Conservation (phyloP, 2,329 filamentous ascomycete genomes). For the Verticillium isaacii region DNA sequence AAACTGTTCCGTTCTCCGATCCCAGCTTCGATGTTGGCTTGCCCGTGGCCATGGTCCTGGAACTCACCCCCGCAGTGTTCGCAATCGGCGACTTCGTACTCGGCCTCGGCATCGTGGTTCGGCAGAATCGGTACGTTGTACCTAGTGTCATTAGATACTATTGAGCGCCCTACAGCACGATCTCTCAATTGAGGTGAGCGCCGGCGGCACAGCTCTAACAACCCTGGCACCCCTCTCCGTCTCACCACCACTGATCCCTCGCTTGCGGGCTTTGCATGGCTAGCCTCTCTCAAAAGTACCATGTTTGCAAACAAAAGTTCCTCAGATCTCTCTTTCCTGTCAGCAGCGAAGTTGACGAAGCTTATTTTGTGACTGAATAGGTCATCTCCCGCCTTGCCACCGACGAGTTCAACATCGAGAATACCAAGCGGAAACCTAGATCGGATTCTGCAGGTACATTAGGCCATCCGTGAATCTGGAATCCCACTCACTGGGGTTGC, state of each 20-base stretch:
- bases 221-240: neutral
- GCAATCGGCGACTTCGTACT: no score
- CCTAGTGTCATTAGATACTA: neutral
- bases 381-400: neutral
- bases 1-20: no score
- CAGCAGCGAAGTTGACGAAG: neutral
- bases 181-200: neutral
- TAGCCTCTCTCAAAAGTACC: neutral
- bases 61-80: no score
- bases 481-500: neutral
- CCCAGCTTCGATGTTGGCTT: no score
- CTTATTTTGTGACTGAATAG: neutral
- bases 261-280: neutral
- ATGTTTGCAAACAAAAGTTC: neutral
- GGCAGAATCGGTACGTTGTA: neutral
- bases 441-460: neutral
- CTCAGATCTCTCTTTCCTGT: neutral
- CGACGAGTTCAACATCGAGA: neutral
- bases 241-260: neutral
- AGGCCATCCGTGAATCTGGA: neutral
- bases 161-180: neutral
- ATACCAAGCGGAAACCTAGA: neutral
- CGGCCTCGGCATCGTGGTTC: neutral
- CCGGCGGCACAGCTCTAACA: neutral
- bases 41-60: no score